phyloP scores from a whole-genome alignment of 129 eudicot genomes.

The Flaveria robusta region DNA sequence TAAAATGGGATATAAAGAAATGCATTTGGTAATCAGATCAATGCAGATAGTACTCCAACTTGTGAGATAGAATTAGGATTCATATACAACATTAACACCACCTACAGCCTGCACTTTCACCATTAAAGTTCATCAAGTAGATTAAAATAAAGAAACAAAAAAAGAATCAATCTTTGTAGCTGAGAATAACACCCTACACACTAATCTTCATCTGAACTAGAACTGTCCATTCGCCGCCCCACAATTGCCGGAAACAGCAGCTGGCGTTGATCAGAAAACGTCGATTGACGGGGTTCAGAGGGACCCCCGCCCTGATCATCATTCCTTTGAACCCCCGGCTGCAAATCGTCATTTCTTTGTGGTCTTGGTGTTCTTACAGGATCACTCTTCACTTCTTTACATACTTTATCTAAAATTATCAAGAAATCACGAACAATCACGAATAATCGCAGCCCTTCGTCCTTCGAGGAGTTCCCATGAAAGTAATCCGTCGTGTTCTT shows the following conservation, averaged over 20 bases:
- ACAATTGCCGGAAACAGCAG: slow-evolving; percentile 63
- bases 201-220: slow-evolving; percentile 88
- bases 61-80: slow-evolving; percentile 31
- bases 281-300: slow-evolving; percentile 31
- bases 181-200: slow-evolving; percentile 30
- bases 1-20: no score
- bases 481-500: slow-evolving; percentile 87
- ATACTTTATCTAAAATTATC: slow-evolving; percentile 67
- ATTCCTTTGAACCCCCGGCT: slow-evolving; percentile 13
- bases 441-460: slow-evolving; percentile 87
- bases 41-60: slow-evolving; percentile 27
- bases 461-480: slow-evolving; percentile 80
- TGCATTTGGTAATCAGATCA: no score
- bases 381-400: slow-evolving; percentile 67
- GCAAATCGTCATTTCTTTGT: slow-evolving; percentile 26
- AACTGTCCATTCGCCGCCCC: slow-evolving; percentile 60
- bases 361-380: slow-evolving; percentile 40
- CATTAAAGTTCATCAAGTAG: slow-evolving; percentile 28
- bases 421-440: slow-evolving; percentile 85
- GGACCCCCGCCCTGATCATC: slow-evolving; percentile 35
- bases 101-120: slow-evolving; percentile 29
- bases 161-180: slow-evolving; percentile 27
- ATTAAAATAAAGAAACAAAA: neutral
- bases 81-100: slow-evolving; percentile 37
- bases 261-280: slow-evolving; percentile 48